Evolutionary conservation across 1,284 basidiomycete genomes (phyloP), one percentile per base, ranked within the genome.

Genomic region (Wolfiporia cocos): DNA sequence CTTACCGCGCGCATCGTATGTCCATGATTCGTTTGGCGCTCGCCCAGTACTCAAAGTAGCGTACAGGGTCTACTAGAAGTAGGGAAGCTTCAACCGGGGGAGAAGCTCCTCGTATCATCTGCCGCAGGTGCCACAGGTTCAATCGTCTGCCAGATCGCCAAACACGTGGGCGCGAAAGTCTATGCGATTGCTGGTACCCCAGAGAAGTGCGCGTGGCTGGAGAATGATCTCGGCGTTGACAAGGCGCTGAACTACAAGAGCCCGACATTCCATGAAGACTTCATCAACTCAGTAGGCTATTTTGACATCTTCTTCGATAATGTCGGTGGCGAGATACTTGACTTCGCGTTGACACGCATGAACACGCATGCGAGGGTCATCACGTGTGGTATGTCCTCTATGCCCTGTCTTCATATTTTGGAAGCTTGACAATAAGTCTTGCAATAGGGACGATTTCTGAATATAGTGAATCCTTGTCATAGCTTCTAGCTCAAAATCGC

Each of bases 161-260:
- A 85, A 59, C 69, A 75, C 36, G 65, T 69, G 11, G 85, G 86
- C 22, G 83, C 83, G 23, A 86, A 78, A 49, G 92, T 96, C 37
- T 81, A 91, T 51, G 92, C 81, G 10, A 86, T 92, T 49, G 91
- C 83, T 0, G 85, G 86, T 17, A 77, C 79, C 0, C 58, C 72
- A 10, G 87, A 89, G 24, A 97, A 97, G 64, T 90, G 87, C 60
- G 65, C 71, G 9, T 92, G 87, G 79, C 77, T 96, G 31, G 74
- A 81, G 58, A 70, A 78, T 37, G 85, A 90, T 42, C 63, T 94
- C 20, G 90, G 90, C 14, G 82, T 88, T 34, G 87, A 92, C 54
- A 76, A 74, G 40, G 87, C 83, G 0, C 67, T 96, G 58, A 88
- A 95, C 63, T 96, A 97, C 69, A 96, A 94, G 65, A 78, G 76